Evolutionary conservation across 192 early-diverging fungal species (phyloP).

Genomic region (Linnemannia exigua): DNA sequence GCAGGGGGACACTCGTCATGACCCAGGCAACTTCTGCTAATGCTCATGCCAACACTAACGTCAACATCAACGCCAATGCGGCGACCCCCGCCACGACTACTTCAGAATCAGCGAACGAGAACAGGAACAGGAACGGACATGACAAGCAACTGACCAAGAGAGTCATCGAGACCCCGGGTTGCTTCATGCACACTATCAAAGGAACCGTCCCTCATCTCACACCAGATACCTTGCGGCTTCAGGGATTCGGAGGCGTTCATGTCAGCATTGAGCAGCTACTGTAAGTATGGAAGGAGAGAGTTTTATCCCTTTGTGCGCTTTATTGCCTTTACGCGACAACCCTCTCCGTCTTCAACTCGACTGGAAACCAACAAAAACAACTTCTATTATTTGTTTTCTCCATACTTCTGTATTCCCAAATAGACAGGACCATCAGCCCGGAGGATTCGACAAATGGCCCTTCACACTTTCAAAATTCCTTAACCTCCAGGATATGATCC

Average conservation of each 20-base stretch:
- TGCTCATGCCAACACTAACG: background rate
- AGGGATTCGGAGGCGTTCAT: slow-evolving; percentile 56
- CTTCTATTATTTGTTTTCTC: background rate
- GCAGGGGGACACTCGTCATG: slow-evolving; percentile 43
- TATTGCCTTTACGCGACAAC: background rate
- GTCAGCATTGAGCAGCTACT: slow-evolving; percentile 54
- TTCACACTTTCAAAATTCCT: slow-evolving; percentile 59
- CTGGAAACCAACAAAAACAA: too few relatives aligned
- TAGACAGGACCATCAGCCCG: slow-evolving; percentile 41
- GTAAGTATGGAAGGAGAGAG: slow-evolving; percentile 28
- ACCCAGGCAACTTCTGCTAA: background rate
- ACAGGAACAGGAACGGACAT: background rate
- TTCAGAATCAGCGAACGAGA: background rate
- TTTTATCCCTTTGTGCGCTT: background rate
- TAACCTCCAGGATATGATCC: slow-evolving; percentile 57
- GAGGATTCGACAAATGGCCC: slow-evolving; percentile 39
- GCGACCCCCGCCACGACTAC: background rate
- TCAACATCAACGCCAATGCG: background rate
- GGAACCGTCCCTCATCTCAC: slow-evolving; percentile 71
- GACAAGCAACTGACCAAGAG: slow-evolving; percentile 6
- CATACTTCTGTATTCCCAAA: background rate
- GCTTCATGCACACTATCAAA: slow-evolving; percentile 64
- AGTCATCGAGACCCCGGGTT: slow-evolving; percentile 65
- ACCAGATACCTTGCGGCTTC: slow-evolving; percentile 60
- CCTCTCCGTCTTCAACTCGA: too few relatives aligned